phyloP scores from a whole-genome alignment of 2,329 filamentous ascomycete genomes.

The Fusarium chuoi region DNA sequence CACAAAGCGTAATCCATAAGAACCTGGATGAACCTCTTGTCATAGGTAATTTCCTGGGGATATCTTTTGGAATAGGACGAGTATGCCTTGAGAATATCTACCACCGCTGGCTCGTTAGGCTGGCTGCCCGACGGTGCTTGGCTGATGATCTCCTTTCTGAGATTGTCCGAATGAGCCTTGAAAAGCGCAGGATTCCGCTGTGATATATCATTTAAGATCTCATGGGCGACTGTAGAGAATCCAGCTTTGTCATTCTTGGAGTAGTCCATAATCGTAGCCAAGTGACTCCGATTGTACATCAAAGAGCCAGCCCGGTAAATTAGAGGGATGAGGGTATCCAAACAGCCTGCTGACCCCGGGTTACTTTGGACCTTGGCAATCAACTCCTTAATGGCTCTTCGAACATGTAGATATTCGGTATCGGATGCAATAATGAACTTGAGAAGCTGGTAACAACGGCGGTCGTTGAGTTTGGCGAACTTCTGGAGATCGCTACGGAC shows the following conservation, averaged over 20 bases:
- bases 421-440: slow-evolving; percentile 85
- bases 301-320: slow-evolving; percentile 86
- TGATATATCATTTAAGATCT: slow-evolving; percentile 92
- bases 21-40: slow-evolving; percentile 82
- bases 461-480: slow-evolving; percentile 91
- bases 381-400: slow-evolving; percentile 90
- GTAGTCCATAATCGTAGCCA: slow-evolving; percentile 88
- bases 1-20: slow-evolving; percentile 85
- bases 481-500: slow-evolving; percentile 83
- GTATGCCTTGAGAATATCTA: slow-evolving; percentile 93
- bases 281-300: slow-evolving; percentile 93
- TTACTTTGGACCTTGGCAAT: slow-evolving; percentile 80
- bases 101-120: slow-evolving; percentile 76
- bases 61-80: slow-evolving; percentile 90
- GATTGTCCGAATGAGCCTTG: slow-evolving; percentile 89
- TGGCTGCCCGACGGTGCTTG: slow-evolving; percentile 78
- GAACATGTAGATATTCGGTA: slow-evolving; percentile 91
- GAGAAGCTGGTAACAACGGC: slow-evolving; percentile 88
- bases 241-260: slow-evolving; percentile 85
- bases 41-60: slow-evolving; percentile 82
- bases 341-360: slow-evolving; percentile 68
- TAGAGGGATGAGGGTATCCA: slow-evolving; percentile 84
- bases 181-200: slow-evolving; percentile 89
- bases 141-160: slow-evolving; percentile 86
- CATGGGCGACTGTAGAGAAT: slow-evolving; percentile 82